Conservation (phyloP, 495 filamentous ascomycete genomes). For the Thozetella sp. region DNA sequence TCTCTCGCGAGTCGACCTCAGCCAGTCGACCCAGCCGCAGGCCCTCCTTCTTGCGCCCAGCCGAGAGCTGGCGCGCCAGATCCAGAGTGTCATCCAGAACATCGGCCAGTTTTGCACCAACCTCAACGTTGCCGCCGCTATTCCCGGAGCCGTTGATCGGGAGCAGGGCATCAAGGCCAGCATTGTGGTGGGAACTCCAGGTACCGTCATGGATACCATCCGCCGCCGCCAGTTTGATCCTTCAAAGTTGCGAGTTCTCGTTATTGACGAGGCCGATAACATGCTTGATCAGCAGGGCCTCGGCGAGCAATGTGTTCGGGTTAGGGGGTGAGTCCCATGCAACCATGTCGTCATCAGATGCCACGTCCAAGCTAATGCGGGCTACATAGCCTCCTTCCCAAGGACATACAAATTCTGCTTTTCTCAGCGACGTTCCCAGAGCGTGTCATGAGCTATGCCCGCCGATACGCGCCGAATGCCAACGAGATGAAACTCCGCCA, state of each 20-base stretch:
- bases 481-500: constrained; percentile 87
- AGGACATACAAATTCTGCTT: constrained; percentile 77
- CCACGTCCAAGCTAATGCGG: constrained; percentile 22
- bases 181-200: constrained; percentile 91
- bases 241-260: constrained; percentile 70
- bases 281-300: constrained; percentile 94
- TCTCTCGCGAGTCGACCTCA: constrained; percentile 78
- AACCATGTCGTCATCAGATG: constrained; percentile 7
- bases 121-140: constrained; percentile 73
- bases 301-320: constrained; percentile 90
- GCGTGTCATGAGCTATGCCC: constrained; percentile 78
- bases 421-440: constrained; percentile 97
- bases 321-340: constrained; percentile 66
- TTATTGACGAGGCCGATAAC: constrained; percentile 94
- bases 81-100: constrained; percentile 74
- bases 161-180: constrained; percentile 65
- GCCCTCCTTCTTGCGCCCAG: constrained; percentile 90
- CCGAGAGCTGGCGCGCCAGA: constrained; percentile 93
- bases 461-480: constrained; percentile 76
- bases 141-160: constrained; percentile 71
- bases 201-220: constrained; percentile 87
- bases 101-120: constrained; percentile 83
- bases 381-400: constrained; percentile 64
- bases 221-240: constrained; percentile 68
- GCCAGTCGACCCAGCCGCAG: constrained; percentile 69